Percentiles rank a stretch among this genome's conserved stretches.
Evolutionary conservation across 1,139 yeast genomes (phyloP).

Genomic region (Blastobotrys proliferans): DNA sequence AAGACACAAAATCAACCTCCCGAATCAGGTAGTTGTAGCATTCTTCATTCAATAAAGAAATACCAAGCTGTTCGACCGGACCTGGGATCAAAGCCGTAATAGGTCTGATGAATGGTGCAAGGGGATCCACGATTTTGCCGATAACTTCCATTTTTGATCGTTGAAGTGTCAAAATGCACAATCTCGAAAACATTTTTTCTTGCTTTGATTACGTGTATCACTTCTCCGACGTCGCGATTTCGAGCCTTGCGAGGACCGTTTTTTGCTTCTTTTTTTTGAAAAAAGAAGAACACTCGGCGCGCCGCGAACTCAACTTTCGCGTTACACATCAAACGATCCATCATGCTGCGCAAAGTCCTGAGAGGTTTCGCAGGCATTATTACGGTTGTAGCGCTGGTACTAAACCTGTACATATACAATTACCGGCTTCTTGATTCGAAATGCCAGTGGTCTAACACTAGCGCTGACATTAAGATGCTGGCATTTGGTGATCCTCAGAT

Average conservation of each 20-base stretch:
- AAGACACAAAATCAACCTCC: constrained; percentile 27
- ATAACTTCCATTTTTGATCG: constrained; percentile 21
- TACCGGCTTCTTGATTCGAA: constrained; percentile 21
- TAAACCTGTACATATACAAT: constrained; percentile 23
- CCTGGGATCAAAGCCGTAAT: constrained; percentile 24
- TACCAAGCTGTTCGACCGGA: constrained; percentile 23
- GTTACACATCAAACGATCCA: too few species aligned
- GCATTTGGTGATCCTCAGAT: constrained; percentile 97
- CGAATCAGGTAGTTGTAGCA: constrained; percentile 26
- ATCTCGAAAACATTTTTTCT: background rate
- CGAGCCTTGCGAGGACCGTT: background rate
- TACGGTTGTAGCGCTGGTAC: constrained; percentile 5
- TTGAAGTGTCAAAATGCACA: background rate
- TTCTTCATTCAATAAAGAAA: constrained; percentile 21
- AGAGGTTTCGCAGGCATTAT: constrained; percentile 3
- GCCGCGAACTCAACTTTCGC: background rate
- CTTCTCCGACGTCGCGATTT: background rate
- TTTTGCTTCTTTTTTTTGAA: constrained; percentile 1
- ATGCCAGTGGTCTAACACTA: constrained; percentile 30
- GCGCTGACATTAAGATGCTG: constrained; percentile 35
- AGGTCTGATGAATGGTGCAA: constrained; percentile 23
- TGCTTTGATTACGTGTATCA: constrained; percentile 1
- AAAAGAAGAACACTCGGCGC: background rate
- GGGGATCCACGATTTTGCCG: constrained; percentile 24
- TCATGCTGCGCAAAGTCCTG: background rate